Percentiles rank a stretch among this genome's conserved stretches.
Conservation (phyloP, 2,329 filamentous ascomycete genomes). For the Dryadomyces quercus-mongolicae region DNA sequence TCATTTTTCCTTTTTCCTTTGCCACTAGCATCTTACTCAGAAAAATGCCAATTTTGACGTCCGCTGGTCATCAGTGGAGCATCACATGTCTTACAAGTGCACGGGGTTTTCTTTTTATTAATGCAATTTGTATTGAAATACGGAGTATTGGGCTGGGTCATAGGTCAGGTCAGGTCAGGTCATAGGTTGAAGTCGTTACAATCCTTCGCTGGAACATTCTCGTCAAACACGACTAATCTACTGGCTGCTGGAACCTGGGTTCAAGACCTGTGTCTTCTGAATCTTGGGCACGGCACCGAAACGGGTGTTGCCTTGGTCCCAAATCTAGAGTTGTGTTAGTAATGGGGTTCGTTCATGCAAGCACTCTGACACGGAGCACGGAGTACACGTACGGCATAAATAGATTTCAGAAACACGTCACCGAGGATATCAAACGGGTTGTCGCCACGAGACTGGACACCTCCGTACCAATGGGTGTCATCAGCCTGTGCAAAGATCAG, state of each 20-base stretch:
- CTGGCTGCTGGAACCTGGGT: constrained; percentile 7
- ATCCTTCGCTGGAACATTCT: not conserved
- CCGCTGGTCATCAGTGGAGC: too few relatives aligned
- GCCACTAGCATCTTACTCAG: too few relatives aligned
- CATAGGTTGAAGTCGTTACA: too few relatives aligned
- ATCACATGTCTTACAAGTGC: too few relatives aligned
- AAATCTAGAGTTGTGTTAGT: constrained; percentile 31
- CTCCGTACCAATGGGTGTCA: constrained; percentile 46
- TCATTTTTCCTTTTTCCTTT: too few relatives aligned
- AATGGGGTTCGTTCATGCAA: not conserved
- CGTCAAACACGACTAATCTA: not conserved
- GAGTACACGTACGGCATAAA: constrained; percentile 48
- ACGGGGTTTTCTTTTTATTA: too few relatives aligned
- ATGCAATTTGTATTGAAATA: too few relatives aligned
- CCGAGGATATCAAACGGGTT: constrained; percentile 52
- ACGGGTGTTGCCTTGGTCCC: constrained; percentile 47
- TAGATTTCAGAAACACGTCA: constrained; percentile 49
- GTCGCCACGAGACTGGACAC: constrained; percentile 50
- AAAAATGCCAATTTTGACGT: too few relatives aligned
- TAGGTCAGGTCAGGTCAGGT: too few relatives aligned
- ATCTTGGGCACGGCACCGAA: constrained; percentile 48
- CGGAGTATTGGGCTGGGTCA: too few relatives aligned
- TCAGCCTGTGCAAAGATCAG: constrained; percentile 45
- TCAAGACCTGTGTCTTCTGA: constrained; percentile 23
- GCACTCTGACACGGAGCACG: too few relatives aligned